Evolutionary conservation across 2,329 filamentous ascomycete species (phyloP).

Genomic region (Xylariaceae sp.): DNA sequence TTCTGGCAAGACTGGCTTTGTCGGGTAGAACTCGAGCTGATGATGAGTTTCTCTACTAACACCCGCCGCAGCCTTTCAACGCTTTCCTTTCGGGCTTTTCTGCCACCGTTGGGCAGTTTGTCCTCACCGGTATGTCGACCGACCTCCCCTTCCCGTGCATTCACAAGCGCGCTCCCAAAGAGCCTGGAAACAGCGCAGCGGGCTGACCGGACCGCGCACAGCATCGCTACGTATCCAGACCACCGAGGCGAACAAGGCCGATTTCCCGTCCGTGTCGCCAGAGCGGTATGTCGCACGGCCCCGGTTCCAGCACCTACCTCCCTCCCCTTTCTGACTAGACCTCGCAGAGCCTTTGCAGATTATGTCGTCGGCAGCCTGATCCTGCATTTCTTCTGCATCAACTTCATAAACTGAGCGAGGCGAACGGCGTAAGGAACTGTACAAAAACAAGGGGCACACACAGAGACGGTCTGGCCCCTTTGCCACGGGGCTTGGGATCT

Average conservation of each 20-base stretch:
- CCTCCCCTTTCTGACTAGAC: background rate
- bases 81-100: conserved; percentile 94
- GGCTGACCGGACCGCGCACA: conserved; percentile 25
- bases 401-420: conserved; percentile 85
- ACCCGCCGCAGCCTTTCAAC: conserved; percentile 97
- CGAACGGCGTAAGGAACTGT: background rate
- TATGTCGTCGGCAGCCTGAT: conserved; percentile 92
- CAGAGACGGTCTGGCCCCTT: too few relatives aligned
- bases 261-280: conserved; percentile 69
- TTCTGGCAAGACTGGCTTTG: too few relatives aligned
- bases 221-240: conserved; percentile 85
- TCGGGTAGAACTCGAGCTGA: too few relatives aligned
- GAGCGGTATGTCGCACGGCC: conserved; percentile 55
- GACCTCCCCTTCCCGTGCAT: too few relatives aligned
- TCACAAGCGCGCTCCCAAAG: too few relatives aligned
- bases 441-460: too few relatives aligned
- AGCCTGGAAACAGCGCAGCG: too few relatives aligned
- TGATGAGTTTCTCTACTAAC: too few relatives aligned
- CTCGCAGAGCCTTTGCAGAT: conserved; percentile 80
- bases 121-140: conserved; percentile 76
- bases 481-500: too few relatives aligned
- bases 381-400: conserved; percentile 97
- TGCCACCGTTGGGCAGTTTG: conserved; percentile 93
- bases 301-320: background rate
- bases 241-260: conserved; percentile 68